Evolutionary conservation across 768 basidiomycete genomes (phyloP).

Genomic region (Floccularia luteovirens): DNA sequence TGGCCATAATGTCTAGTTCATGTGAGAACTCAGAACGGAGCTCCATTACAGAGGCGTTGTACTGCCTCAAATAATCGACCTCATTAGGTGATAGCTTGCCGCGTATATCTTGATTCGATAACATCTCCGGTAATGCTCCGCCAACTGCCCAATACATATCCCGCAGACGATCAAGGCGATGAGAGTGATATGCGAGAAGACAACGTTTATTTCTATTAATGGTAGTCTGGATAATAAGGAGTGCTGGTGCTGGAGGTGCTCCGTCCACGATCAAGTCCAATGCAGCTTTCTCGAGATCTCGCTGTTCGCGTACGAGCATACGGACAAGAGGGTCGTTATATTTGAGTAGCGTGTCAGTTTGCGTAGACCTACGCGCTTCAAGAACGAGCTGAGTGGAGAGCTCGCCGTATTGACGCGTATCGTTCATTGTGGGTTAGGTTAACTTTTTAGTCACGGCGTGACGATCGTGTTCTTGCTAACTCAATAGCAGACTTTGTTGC

Average conservation of each 20-base stretch:
- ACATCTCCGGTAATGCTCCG: constrained; percentile 79
- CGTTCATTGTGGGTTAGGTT: constrained; percentile 37
- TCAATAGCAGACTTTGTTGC: too few relatives aligned
- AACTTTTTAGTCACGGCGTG: too few relatives aligned
- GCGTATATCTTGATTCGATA: constrained; percentile 60
- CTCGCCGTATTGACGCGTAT: constrained; percentile 71
- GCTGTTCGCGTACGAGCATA: constrained; percentile 83
- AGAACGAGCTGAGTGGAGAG: constrained; percentile 81
- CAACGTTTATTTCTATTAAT: constrained; percentile 94
- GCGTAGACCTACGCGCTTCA: constrained; percentile 80
- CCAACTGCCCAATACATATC: constrained; percentile 88
- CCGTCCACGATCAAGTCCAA: constrained; percentile 29
- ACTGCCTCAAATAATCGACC: constrained; percentile 72
- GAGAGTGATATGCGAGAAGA: constrained; percentile 86
- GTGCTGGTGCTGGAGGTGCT: constrained; percentile 43
- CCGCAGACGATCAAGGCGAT: constrained; percentile 75
- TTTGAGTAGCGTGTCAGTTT: constrained; percentile 78
- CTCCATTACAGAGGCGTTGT: constrained; percentile 74
- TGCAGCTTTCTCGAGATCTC: constrained; percentile 67
- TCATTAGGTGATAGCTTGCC: constrained; percentile 45
- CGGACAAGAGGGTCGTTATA: constrained; percentile 90
- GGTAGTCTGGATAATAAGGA: constrained; percentile 84
- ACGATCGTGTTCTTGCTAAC: too few relatives aligned
- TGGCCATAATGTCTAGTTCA: constrained; percentile 82
- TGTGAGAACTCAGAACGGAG: constrained; percentile 81